These are phyloP conservation scores for Xylariaceae sp. DNA, from an alignment of 2,329 filamentous ascomycete species.

Conservation along the genomic window DNA sequence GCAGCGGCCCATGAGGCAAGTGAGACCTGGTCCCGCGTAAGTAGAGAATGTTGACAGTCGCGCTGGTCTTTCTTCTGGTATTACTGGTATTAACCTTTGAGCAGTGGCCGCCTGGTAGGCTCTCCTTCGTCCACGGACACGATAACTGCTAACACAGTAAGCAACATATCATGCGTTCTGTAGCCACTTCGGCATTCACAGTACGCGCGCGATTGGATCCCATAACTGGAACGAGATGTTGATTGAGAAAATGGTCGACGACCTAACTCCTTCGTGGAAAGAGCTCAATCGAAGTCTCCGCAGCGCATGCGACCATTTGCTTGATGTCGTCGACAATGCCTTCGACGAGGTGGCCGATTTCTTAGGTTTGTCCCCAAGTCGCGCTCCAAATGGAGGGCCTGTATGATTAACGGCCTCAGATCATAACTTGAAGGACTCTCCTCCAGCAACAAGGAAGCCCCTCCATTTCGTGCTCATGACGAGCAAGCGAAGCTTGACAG, in stretches of 20 bases:
- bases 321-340: conserved; percentile 14
- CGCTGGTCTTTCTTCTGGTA: background rate
- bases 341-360: conserved; percentile 12
- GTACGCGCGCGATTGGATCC: conserved; percentile 23
- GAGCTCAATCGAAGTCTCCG: conserved; percentile 18
- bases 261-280: conserved; percentile 34
- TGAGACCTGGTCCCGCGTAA: conserved; percentile 34
- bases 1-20: conserved; percentile 28
- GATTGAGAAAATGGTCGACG: conserved; percentile 34
- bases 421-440: conserved; percentile 1
- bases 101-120: conserved; percentile 16
- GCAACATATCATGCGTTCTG: conserved; percentile 39
- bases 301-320: conserved; percentile 1
- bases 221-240: conserved; percentile 45
- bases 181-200: conserved; percentile 36
- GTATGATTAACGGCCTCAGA: conserved; percentile 6
- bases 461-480: conserved; percentile 29
- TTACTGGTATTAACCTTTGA: background rate
- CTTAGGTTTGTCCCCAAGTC: conserved; percentile 8
- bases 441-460: conserved; percentile 1
- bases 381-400: background rate
- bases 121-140: conserved; percentile 24
- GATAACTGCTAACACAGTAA: conserved; percentile 34
- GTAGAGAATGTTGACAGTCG: conserved; percentile 19
- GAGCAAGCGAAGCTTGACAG: conserved; percentile 27